Evolutionary conservation across 495 filamentous ascomycete species (phyloP).

Genomic region (Tuber aestivum): DNA sequence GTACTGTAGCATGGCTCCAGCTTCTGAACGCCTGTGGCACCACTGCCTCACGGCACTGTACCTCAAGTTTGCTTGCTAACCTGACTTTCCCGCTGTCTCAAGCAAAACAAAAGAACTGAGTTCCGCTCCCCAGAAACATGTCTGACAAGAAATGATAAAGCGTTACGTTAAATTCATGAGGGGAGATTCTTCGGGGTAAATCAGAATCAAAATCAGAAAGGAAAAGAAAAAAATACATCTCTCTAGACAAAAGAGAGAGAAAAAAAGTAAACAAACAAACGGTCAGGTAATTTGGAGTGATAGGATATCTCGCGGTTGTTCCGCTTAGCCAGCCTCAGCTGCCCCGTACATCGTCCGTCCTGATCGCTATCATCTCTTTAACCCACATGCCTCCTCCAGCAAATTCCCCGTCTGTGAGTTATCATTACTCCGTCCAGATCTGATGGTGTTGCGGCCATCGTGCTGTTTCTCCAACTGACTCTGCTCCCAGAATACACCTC

Average conservation of each 20-base stretch:
- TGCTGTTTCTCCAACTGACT: slow-evolving; percentile 21
- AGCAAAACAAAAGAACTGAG: not conserved
- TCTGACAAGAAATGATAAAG: not conserved
- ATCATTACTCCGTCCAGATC: slow-evolving; percentile 20
- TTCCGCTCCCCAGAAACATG: not conserved
- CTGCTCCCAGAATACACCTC: slow-evolving; percentile 25
- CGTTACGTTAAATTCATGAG: not conserved
- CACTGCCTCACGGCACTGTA: not conserved
- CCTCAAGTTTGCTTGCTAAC: not conserved
- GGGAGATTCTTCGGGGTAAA: not conserved
- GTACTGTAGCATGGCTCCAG: not conserved
- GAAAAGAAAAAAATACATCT: not conserved
- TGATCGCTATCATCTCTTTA: slow-evolving; percentile 29
- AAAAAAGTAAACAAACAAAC: slow-evolving; percentile 3
- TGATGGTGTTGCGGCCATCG: slow-evolving; percentile 13
- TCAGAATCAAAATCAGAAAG: not conserved
- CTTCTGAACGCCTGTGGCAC: not conserved
- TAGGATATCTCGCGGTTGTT: slow-evolving; percentile 7
- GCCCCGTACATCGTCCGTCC: slow-evolving; percentile 20
- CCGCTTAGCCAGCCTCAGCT: slow-evolving; percentile 16
- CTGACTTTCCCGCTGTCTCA: not conserved
- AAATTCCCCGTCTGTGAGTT: slow-evolving; percentile 40
- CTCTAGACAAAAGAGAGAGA: not conserved
- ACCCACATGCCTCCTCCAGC: slow-evolving; percentile 42
- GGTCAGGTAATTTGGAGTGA: not conserved